Evolutionary conservation across 345 rosid species (phyloP), one percentile per base, ranked within the genome.

Genomic region (Cochlearia excelsa): DNA sequence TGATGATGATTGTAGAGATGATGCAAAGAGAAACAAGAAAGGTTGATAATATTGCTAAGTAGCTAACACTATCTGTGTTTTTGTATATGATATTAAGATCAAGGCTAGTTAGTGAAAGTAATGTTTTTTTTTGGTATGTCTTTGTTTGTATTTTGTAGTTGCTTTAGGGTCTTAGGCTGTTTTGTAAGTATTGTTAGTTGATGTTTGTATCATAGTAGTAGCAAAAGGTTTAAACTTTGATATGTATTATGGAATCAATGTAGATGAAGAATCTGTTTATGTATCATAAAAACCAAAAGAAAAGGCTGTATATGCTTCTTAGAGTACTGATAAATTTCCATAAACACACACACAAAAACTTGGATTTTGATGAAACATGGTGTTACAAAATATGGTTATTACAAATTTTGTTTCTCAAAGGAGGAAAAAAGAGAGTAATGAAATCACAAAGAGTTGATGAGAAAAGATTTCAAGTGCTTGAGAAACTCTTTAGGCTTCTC

Each of bases 41-140:
- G 64, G 79, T 87, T 85, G 0, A 81, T 89, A 56, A 85, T 82
- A 16, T 16, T 16, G 23, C 23, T 16, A 16, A 16, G 23, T 16
- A 16, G 23, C 23, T 16, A 16, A 16, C 23, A 16, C 23, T 16
- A 16, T 16, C 23, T 16, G 23, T 16, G 23, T 16, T 16, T 16
- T 16, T 16, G 23, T 16, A 16, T 16, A 16, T 16, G 23, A 16
- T 16, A 16, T 16, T 16, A 33, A 5, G 35, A 33, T 33, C 54
- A 81, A 88, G 79, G 81, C 84, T 83, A 41, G 46, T 70, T 70
- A 64, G 78, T 79, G 51, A 77, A 69, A 67, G 71, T 63, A 70
- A 16, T 16, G 23, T 16, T 16, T 16, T 16, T 16, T 16, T 16
- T 16, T 16, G 23, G 9, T 52, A 10, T 39, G 34, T 50, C 46